Evolutionary conservation across 2,329 filamentous ascomycete genomes (phyloP), one percentile per base, ranked within the genome.

Genomic region (Ascochyta lentis): DNA sequence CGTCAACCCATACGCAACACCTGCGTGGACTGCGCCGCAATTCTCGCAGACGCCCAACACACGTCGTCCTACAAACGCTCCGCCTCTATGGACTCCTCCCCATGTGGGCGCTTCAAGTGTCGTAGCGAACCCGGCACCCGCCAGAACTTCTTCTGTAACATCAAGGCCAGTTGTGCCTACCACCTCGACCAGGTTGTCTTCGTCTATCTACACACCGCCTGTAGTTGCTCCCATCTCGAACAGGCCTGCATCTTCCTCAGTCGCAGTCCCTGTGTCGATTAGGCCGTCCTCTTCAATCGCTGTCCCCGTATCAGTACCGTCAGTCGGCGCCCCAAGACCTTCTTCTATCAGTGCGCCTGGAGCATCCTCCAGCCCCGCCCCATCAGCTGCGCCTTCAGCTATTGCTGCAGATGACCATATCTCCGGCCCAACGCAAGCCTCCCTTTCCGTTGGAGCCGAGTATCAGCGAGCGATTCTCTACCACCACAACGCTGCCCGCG

Each of bases 401-500:
- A 35, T 54, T 45, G 46, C 41, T 23, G 34, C 51, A 31, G 39
- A 53, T n/a, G 50, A 47, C 29, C 69, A 66, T 42, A 52, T 47
- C 6, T 52, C 65, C 34, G 72, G 73, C 12, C 40, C 37, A 10
- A 48, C 49, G 27, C 69, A 76, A 44, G 70, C 69, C 9, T 59
- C 59, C 16, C 61, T 73, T 26, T 60, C 59, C 10, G 50, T 59
- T 15, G 69, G 67, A 15, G 16, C 49, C 3, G 69, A 69, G n/a
- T 75, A 75, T 49, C 38, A 70, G 40, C 63, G 65, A 40, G 63
- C 68, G 12, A 61, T 74, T 16, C 59, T 94, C 45, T 81, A 87
- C 67, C 86, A 91, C 73, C 95, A 98, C 87, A 97, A 97, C 80
- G 69, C 89, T 49, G 91, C 95, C 79, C 93, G 95, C 61, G 75